Evolutionary conservation across 768 basidiomycete genomes (phyloP).

Genomic region (Serendipita indica): DNA sequence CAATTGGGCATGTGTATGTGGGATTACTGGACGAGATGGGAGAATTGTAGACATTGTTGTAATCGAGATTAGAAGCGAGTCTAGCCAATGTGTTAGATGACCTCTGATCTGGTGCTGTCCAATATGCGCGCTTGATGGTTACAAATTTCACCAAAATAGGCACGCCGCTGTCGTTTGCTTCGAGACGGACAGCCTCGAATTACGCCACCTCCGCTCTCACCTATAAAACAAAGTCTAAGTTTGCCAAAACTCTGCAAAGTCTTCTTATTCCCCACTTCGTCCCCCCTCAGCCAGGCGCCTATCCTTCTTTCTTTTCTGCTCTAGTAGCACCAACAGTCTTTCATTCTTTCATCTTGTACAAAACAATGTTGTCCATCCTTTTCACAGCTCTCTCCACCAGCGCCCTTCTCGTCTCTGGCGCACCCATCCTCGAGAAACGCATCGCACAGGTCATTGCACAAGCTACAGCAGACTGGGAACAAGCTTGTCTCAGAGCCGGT

Average conservation of each 20-base stretch:
- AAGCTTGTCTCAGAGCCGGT: slow-evolving; percentile 35
- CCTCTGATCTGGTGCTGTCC: neutral
- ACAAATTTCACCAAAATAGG: neutral
- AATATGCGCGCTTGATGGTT: neutral
- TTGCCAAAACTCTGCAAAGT: neutral
- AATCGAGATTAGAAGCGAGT: neutral
- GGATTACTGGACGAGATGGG: slow-evolving; percentile 48
- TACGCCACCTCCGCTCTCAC: neutral
- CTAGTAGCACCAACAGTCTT: neutral
- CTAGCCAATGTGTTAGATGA: neutral
- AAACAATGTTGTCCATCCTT: neutral
- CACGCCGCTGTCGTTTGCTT: neutral
- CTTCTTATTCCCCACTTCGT: neutral
- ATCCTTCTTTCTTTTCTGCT: neutral
- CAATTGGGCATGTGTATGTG: slow-evolving; percentile 56
- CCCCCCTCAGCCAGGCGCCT: neutral
- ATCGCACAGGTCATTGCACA: slow-evolving; percentile 36
- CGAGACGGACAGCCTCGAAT: neutral
- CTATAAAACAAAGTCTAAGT: neutral
- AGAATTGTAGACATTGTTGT: slow-evolving; percentile 22
- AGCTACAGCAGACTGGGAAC: slow-evolving; percentile 35
- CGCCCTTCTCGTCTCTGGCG: slow-evolving; percentile 23
- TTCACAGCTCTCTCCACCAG: slow-evolving; percentile 20
- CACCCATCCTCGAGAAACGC: slow-evolving; percentile 29
- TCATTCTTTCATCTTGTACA: neutral